Percentiles rank a stretch among this genome's conserved stretches.
Conservation (phyloP, 2,329 filamentous ascomycete genomes). For the Pestalotiopsis sp. region DNA sequence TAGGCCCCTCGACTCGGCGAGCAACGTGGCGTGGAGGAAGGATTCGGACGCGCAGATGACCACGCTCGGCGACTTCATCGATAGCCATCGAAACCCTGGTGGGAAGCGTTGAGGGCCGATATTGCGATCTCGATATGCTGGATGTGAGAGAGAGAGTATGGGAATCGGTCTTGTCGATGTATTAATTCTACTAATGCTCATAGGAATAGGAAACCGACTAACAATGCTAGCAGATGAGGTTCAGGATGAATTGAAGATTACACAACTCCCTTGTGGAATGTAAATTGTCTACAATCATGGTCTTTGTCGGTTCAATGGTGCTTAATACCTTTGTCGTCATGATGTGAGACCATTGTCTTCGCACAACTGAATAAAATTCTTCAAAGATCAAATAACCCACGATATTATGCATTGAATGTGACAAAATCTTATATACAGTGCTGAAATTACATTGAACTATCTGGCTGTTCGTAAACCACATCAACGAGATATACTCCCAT, state of each 20-base stretch:
- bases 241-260: background rate
- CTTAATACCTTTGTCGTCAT: background rate
- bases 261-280: background rate
- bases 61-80: conserved; percentile 9
- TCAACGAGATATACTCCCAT: background rate
- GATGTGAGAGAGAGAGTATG: too few relatives aligned
- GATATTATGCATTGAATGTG: background rate
- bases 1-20: conserved; percentile 14
- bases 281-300: background rate
- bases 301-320: background rate
- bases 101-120: background rate
- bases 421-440: background rate
- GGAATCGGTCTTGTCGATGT: too few relatives aligned
- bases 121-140: too few relatives aligned
- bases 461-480: too few relatives aligned
- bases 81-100: background rate
- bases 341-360: background rate
- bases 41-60: conserved; percentile 1
- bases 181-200: too few relatives aligned
- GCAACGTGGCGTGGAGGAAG: conserved; percentile 15
- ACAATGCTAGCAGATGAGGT: too few relatives aligned
- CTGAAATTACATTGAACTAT: background rate
- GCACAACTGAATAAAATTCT: background rate
- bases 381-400: background rate
- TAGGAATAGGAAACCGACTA: too few relatives aligned